These are phyloP conservation scores for Talaromyces pinophilus DNA, from an alignment of 2,329 filamentous ascomycete species.

Conservation along the genomic window DNA sequence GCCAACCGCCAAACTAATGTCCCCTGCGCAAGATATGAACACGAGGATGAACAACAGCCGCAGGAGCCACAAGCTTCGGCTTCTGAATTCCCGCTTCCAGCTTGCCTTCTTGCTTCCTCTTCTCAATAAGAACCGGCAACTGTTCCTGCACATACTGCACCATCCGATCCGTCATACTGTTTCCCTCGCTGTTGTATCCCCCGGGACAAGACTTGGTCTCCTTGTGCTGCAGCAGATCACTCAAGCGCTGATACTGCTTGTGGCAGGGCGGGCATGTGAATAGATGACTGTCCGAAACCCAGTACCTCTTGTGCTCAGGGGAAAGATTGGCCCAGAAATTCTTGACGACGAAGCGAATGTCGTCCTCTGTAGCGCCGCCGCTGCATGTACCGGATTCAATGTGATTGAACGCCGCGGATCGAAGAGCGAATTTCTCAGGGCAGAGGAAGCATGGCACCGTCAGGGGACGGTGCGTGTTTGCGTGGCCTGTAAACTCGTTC, in stretches of 20 bases:
- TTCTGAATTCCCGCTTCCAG: background rate
- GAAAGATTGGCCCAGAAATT: conserved; percentile 14
- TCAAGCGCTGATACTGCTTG: conserved; percentile 24
- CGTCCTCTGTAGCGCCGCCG: conserved; percentile 23
- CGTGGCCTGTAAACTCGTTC: conserved; percentile 28
- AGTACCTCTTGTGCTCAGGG: background rate
- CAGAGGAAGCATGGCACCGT: conserved; percentile 27
- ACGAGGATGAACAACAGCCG: conserved; percentile 1
- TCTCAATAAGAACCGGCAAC: conserved; percentile 1
- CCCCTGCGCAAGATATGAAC: background rate
- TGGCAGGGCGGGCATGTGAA: conserved; percentile 26
- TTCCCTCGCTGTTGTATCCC: conserved; percentile 26
- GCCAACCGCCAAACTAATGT: background rate
- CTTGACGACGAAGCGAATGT: conserved; percentile 23
- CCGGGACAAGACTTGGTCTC: conserved; percentile 26
- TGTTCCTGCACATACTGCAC: conserved; percentile 24
- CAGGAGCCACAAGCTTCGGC: background rate
- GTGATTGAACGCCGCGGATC: conserved; percentile 29
- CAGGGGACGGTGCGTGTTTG: conserved; percentile 25
- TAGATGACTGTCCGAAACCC: background rate
- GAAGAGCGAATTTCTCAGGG: conserved; percentile 23
- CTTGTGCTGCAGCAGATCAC: conserved; percentile 29
- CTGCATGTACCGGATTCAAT: conserved; percentile 28
- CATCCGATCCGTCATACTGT: conserved; percentile 21
- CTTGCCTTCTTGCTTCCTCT: background rate